These are phyloP conservation scores for Fusarium pininemorale DNA, from an alignment of 2,329 filamentous ascomycete genomes.

Conservation along the genomic window DNA sequence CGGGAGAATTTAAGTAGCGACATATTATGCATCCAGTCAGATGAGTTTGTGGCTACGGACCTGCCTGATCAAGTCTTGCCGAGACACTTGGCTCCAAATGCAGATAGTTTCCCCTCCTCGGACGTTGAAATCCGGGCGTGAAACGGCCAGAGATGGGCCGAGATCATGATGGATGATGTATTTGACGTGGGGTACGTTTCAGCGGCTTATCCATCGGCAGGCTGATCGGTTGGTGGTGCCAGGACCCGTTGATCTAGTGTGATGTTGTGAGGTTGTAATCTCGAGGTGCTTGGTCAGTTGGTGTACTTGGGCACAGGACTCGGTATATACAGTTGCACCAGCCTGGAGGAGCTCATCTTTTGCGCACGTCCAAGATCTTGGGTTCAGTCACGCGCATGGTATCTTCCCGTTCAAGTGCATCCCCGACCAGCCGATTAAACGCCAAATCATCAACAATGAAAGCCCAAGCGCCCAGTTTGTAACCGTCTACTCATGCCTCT, in stretches of 20 bases:
- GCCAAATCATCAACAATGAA: background rate
- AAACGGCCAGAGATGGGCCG: constrained; percentile 18
- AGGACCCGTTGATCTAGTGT: background rate
- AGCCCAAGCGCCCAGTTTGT: background rate
- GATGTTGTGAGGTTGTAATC: no score
- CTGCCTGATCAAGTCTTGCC: constrained; percentile 23
- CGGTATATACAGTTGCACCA: background rate
- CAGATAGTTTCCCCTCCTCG: constrained; percentile 16
- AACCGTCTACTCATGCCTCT: background rate
- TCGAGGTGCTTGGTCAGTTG: background rate
- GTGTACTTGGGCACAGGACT: background rate
- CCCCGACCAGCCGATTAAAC: background rate
- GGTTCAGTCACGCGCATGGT: no score
- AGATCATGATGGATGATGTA: constrained; percentile 28
- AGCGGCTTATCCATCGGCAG: background rate
- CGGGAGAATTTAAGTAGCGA: constrained; percentile 16
- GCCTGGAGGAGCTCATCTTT: background rate
- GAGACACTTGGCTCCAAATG: constrained; percentile 20
- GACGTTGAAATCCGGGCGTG: constrained; percentile 25
- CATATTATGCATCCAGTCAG: background rate
- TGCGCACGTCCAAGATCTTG: background rate
- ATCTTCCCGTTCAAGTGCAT: no score
- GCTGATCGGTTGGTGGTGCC: background rate
- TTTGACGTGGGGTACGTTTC: background rate
- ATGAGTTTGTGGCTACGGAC: background rate